Conservation (phyloP, 2,329 filamentous ascomycete genomes). For the Allantophomopsis cytisporea region DNA sequence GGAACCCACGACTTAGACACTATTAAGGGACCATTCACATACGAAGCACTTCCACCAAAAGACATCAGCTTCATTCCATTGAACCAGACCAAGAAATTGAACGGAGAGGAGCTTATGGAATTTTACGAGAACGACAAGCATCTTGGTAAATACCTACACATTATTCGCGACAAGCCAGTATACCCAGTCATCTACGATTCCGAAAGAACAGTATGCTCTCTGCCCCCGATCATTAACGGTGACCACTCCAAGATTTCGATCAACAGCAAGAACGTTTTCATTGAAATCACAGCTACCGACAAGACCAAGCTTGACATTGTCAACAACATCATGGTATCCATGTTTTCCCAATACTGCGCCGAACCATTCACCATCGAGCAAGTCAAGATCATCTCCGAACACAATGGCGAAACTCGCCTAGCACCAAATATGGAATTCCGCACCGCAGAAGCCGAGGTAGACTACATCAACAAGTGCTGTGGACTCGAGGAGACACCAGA, state of each 20-base stretch:
- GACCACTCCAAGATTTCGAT: slow-evolving; percentile 93
- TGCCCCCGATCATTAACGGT: slow-evolving; percentile 96
- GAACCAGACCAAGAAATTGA: slow-evolving; percentile 85
- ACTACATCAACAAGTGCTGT: slow-evolving; percentile 89
- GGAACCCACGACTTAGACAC: slow-evolving; percentile 95
- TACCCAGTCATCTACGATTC: slow-evolving; percentile 95
- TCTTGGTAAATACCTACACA: slow-evolving; percentile 79
- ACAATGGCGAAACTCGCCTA: slow-evolving; percentile 73
- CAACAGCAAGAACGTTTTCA: slow-evolving; percentile 85
- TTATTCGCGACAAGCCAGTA: slow-evolving; percentile 83
- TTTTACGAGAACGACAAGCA: slow-evolving; percentile 96
- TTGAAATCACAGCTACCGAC: slow-evolving; percentile 93
- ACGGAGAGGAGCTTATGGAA: slow-evolving; percentile 76
- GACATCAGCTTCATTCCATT: slow-evolving; percentile 84
- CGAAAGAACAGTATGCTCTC: slow-evolving; percentile 74
- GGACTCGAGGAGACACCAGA: slow-evolving; percentile 65
- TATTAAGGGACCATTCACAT: slow-evolving; percentile 87
- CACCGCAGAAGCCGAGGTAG: slow-evolving; percentile 67
- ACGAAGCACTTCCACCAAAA: slow-evolving; percentile 83
- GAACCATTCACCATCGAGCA: slow-evolving; percentile 91
- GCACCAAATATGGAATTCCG: slow-evolving; percentile 72
- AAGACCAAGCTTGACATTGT: slow-evolving; percentile 94
- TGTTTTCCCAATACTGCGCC: slow-evolving; percentile 88
- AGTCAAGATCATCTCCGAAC: slow-evolving; percentile 79
- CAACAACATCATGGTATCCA: slow-evolving; percentile 87